A percentile compares a stretch with the other conserved stretches of the same genome.
Evolutionary conservation across 179 eudicot species (phyloP).

Genomic region (Gypsophila paniculata): DNA sequence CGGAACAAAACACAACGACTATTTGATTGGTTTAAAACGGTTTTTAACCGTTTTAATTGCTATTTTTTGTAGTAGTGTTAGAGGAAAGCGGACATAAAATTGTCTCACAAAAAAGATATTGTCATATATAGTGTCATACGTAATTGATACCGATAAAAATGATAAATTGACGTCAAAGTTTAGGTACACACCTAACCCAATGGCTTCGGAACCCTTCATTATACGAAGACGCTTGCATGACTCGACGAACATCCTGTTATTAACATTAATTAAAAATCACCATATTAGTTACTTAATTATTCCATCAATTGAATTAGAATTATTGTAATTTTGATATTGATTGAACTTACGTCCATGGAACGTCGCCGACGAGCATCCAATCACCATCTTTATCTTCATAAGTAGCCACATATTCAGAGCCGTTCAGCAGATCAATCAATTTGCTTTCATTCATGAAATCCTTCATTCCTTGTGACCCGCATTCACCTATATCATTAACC

Average conservation of each 20-base stretch:
- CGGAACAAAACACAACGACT: no score
- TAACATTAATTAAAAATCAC: background rate
- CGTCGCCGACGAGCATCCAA: constrained; percentile 87
- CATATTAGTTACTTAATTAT: background rate
- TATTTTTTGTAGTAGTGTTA: no score
- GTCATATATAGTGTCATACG: no score
- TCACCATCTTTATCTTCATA: constrained; percentile 83
- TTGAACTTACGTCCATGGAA: constrained; percentile 69
- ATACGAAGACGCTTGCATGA: constrained; percentile 55
- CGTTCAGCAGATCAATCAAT: constrained; percentile 57
- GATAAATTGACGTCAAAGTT: background rate
- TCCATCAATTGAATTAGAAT: background rate
- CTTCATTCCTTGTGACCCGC: constrained; percentile 62
- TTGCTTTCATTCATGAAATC: constrained; percentile 75
- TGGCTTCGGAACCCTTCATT: constrained; percentile 53
- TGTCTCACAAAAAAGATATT: no score
- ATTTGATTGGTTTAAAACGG: no score
- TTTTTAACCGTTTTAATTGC: no score
- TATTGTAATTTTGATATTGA: background rate
- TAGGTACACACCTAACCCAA: constrained; percentile 37
- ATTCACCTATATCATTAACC: constrained; percentile 36
- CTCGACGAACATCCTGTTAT: constrained; percentile 40
- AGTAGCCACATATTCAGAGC: constrained; percentile 71
- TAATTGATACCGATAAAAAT: no score
- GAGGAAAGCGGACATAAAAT: no score